phyloP scores from a whole-genome alignment of 2,329 filamentous ascomycete species.

The Colletotrichum eleusines region DNA sequence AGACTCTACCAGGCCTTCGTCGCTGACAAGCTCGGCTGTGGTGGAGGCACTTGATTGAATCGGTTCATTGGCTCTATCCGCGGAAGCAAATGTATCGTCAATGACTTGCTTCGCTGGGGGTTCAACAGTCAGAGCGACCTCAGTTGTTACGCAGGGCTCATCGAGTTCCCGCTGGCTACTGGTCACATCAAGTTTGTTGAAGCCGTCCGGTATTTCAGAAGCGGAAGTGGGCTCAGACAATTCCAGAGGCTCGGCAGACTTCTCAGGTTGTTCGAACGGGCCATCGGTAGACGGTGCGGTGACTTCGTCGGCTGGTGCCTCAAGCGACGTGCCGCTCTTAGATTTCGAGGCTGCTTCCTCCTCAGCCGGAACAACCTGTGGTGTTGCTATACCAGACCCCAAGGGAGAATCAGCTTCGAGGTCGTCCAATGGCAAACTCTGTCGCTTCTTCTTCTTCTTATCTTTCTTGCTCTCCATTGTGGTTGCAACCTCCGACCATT shows the following conservation, averaged over 20 bases:
- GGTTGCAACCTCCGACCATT: constrained; percentile 30
- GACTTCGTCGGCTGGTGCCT: not conserved
- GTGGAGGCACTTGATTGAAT: not conserved
- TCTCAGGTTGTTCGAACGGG: not conserved
- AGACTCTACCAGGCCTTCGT: not conserved
- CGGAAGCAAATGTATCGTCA: not conserved
- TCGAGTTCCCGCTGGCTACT: not conserved
- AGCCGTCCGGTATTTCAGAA: not conserved
- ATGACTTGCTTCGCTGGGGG: not conserved
- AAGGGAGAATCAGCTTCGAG: constrained; percentile 3
- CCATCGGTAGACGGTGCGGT: not conserved
- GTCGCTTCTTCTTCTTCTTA: constrained; percentile 52
- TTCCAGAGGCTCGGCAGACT: not conserved
- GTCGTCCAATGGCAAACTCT: constrained; percentile 17
- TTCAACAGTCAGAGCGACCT: not conserved
- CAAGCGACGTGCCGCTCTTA: not conserved
- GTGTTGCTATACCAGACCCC: not conserved
- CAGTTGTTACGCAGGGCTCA: not conserved
- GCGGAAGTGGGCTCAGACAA: not conserved
- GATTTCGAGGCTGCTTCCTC: not conserved
- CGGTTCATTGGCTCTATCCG: not conserved
- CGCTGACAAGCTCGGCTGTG: not conserved
- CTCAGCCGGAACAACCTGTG: not conserved
- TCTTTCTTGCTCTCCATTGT: constrained; percentile 51
- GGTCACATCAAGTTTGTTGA: not conserved